Percentiles rank a stretch among this genome's conserved stretches.
Evolutionary conservation across 495 filamentous ascomycete species (phyloP).

Genomic region (Poronia punctata): DNA sequence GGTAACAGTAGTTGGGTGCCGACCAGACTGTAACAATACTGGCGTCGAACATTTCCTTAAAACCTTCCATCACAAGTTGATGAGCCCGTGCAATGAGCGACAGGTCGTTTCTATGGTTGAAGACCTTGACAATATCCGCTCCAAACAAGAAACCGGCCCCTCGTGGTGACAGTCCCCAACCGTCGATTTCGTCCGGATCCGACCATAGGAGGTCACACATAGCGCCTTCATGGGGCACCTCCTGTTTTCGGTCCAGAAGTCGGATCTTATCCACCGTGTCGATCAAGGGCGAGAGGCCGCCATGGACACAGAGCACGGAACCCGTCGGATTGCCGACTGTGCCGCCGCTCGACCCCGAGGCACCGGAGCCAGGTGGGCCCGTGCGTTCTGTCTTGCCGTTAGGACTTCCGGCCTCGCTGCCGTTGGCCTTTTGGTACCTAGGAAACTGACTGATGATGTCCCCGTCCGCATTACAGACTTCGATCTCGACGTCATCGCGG

Average conservation of each 20-base stretch:
- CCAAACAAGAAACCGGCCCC: slow-evolving; percentile 96
- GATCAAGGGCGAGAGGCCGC: slow-evolving; percentile 83
- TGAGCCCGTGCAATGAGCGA: slow-evolving; percentile 89
- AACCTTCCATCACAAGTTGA: slow-evolving; percentile 98
- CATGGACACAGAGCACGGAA: slow-evolving; percentile 92
- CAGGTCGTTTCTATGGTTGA: slow-evolving; percentile 90
- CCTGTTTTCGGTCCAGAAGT: slow-evolving; percentile 91
- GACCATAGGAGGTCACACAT: slow-evolving; percentile 99
- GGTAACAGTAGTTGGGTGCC: slow-evolving; percentile 97
- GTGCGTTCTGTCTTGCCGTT: slow-evolving; percentile 42
- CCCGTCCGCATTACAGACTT: slow-evolving; percentile 77
- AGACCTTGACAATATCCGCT: slow-evolving; percentile 89
- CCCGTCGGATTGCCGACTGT: slow-evolving; percentile 61
- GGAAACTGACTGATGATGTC: slow-evolving; percentile 65
- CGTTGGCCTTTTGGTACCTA: slow-evolving; percentile 10
- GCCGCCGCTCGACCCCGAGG: slow-evolving; percentile 58
- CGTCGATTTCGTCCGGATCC: slow-evolving; percentile 96
- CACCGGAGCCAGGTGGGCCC: slow-evolving; percentile 73
- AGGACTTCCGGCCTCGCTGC: slow-evolving; percentile 26
- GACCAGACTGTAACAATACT: slow-evolving; percentile 96
- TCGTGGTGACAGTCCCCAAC: slow-evolving; percentile 91
- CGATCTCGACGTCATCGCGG: slow-evolving; percentile 77
- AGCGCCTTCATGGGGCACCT: slow-evolving; percentile 95
- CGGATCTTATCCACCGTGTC: slow-evolving; percentile 95
- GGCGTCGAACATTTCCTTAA: slow-evolving; percentile 97